Percentiles rank a stretch among this genome's conserved stretches.
Conservation (phyloP, 768 basidiomycete species). For the Russula olivacea region DNA sequence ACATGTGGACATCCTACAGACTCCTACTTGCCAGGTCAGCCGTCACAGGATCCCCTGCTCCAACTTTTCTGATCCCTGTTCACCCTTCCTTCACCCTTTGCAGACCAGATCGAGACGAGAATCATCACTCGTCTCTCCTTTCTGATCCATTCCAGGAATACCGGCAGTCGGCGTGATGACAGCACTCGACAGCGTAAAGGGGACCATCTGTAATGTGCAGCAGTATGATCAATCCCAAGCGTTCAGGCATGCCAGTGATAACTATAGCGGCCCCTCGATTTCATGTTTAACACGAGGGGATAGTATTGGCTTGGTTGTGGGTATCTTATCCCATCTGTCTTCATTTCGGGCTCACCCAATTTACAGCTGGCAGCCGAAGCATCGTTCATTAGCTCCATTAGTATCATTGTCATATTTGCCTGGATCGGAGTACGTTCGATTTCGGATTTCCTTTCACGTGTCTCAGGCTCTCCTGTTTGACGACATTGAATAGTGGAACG, state of each 20-base stretch:
- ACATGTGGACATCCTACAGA: no score
- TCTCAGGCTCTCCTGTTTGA: not conserved
- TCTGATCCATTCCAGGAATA: not conserved
- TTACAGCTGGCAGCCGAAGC: slow-evolving; percentile 34
- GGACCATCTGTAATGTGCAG: slow-evolving; percentile 8
- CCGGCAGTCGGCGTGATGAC: not conserved
- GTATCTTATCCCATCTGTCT: not conserved
- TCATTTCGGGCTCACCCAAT: not conserved
- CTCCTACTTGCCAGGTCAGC: no score
- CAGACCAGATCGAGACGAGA: not conserved
- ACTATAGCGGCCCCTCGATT: no score
- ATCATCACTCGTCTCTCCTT: no score
- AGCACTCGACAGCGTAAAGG: not conserved
- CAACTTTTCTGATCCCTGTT: not conserved
- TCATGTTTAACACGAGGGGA: no score
- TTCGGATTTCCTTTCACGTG: not conserved
- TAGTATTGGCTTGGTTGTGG: slow-evolving; percentile 35
- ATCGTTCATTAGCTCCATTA: slow-evolving; percentile 21
- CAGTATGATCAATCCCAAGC: not conserved
- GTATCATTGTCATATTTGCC: not conserved
- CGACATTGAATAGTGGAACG: slow-evolving; percentile 12
- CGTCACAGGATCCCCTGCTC: no score
- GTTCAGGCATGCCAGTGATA: no score
- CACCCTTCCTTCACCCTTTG: not conserved
- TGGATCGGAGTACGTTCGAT: slow-evolving; percentile 18